These are phyloP conservation scores for Taiozyma sp. DNA, from an alignment of 1,139 yeast species.

Conservation along the genomic window DNA sequence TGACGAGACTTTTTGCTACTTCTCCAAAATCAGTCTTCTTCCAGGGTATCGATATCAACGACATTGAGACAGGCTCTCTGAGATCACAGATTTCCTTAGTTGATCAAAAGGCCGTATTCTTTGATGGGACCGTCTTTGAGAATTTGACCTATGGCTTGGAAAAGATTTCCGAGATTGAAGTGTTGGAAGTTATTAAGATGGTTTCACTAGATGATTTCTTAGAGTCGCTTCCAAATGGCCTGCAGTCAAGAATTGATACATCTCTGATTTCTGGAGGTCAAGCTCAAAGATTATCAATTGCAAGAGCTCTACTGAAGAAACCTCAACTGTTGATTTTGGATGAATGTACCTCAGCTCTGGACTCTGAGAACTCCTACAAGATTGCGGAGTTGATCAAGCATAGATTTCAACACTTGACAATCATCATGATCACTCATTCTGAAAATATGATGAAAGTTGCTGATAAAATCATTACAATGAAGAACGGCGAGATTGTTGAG, in stretches of 20 bases:
- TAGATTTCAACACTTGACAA: conserved; percentile 33
- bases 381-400: conserved; percentile 40
- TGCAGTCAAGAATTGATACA: conserved; percentile 55
- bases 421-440: conserved; percentile 58
- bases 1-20: conserved; percentile 47
- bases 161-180: conserved; percentile 30
- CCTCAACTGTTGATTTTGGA: conserved; percentile 67
- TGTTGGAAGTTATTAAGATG: conserved; percentile 37
- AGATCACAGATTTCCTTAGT: conserved; percentile 57
- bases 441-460: conserved; percentile 49
- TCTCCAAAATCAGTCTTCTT: conserved; percentile 31
- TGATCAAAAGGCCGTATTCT: conserved; percentile 62
- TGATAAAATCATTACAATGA: conserved; percentile 37
- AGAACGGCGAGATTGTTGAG: conserved; percentile 41
- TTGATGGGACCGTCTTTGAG: conserved; percentile 63
- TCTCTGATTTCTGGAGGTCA: conserved; percentile 75
- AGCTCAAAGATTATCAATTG: conserved; percentile 70
- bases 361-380: conserved; percentile 43
- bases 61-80: conserved; percentile 43
- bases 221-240: conserved; percentile 46
- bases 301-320: conserved; percentile 61
- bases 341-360: conserved; percentile 80
- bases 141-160: conserved; percentile 61
- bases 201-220: conserved; percentile 53
- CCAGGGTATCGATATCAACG: conserved; percentile 41